Evolutionary conservation across 257 asterid genomes (phyloP).

Genomic region (Solanum ossicruentum): DNA sequence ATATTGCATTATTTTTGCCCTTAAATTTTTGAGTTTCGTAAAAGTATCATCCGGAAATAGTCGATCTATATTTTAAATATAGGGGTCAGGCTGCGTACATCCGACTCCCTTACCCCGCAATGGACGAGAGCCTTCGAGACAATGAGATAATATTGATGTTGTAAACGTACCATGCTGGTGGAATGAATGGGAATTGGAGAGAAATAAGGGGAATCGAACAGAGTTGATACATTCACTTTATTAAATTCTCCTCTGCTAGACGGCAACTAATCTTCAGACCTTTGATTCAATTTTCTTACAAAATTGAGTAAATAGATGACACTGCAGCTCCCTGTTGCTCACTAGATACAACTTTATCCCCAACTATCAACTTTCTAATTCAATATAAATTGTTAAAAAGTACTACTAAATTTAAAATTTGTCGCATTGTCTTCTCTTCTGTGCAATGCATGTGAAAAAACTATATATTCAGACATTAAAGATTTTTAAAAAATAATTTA

Average conservation of each 20-base stretch:
- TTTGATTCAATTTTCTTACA: background rate
- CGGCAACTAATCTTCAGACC: background rate
- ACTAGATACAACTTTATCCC: background rate
- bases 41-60: too few relatives aligned
- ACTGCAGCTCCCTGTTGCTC: background rate
- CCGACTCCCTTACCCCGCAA: too few relatives aligned
- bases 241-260: background rate
- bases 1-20: too few relatives aligned
- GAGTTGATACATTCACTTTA: background rate
- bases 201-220: background rate
- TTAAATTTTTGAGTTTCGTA: too few relatives aligned
- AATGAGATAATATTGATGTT: too few relatives aligned
- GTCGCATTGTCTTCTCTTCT: background rate
- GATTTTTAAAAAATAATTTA: too few relatives aligned
- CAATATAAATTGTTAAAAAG: background rate
- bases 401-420: background rate
- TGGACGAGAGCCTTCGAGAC: too few relatives aligned
- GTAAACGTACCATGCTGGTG: background rate
- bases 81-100: too few relatives aligned
- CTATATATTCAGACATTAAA: too few relatives aligned
- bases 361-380: background rate
- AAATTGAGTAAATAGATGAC: background rate
- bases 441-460: too few relatives aligned
- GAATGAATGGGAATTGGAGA: background rate
- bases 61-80: too few relatives aligned